Evolutionary conservation across 495 filamentous ascomycete species (phyloP).

Genomic region (Aeminium ludgeri): DNA sequence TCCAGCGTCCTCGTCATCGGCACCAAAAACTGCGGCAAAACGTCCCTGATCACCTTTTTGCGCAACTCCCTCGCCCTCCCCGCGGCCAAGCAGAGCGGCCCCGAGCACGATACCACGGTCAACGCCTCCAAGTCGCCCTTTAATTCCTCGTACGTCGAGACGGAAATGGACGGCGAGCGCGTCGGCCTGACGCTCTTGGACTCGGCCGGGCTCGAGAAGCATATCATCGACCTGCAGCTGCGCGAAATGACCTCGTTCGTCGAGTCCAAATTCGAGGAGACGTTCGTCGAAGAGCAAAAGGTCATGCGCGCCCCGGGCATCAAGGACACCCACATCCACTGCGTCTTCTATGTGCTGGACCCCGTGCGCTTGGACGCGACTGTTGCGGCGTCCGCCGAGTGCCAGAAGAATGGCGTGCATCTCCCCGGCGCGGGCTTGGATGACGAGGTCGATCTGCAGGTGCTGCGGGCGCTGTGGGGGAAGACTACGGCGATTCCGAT

Average conservation of each 20-base stretch:
- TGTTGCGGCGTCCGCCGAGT: conserved; percentile 46
- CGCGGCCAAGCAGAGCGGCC: conserved; percentile 42
- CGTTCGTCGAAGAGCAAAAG: conserved; percentile 94
- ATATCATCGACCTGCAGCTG: conserved; percentile 82
- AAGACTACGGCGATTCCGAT: conserved; percentile 95
- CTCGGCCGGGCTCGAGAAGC: conserved; percentile 82
- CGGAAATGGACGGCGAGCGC: conserved; percentile 83
- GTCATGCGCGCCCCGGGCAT: conserved; percentile 82
- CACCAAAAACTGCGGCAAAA: conserved; percentile 79
- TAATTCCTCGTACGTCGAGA: conserved; percentile 76
- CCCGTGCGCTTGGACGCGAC: conserved; percentile 73
- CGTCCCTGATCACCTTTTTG: conserved; percentile 91
- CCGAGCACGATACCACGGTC: conserved; percentile 23
- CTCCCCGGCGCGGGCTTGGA: conserved; percentile 43
- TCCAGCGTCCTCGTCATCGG: conserved; percentile 81
- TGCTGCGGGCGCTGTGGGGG: conserved; percentile 71
- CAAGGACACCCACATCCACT: conserved; percentile 93
- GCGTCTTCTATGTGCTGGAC: conserved; percentile 83
- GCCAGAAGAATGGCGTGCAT: conserved; percentile 16
- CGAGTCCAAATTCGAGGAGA: conserved; percentile 97
- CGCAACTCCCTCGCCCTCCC: conserved; percentile 66
- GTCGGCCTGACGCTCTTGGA: conserved; percentile 93
- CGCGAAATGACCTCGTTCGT: conserved; percentile 81
- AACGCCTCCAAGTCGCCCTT: conserved; percentile 33
- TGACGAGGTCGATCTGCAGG: conserved; percentile 77